phyloP scores from a whole-genome alignment of 257 asterid species.

The Leonotis leonurus region DNA sequence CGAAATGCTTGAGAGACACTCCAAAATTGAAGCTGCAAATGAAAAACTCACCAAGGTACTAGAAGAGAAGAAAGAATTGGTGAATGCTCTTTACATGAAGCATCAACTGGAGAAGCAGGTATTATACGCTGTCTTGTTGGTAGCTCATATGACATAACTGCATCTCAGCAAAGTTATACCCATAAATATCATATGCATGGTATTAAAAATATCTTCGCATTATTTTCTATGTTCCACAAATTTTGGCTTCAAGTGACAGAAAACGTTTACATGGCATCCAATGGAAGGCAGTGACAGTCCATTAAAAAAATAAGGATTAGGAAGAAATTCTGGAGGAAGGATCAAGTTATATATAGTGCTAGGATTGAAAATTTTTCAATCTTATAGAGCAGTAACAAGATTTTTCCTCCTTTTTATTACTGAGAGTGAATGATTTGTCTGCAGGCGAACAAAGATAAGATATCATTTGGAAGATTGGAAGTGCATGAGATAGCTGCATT shows the following conservation, averaged over 20 bases:
- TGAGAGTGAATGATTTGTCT: too few species aligned
- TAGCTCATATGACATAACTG: too few species aligned
- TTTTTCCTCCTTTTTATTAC: background rate
- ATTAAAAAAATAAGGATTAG: background rate
- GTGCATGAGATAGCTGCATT: slow-evolving; percentile 91
- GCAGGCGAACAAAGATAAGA: slow-evolving; percentile 92
- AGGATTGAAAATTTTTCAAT: background rate
- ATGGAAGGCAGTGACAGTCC: too few species aligned
- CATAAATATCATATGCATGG: too few species aligned
- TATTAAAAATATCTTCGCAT: too few species aligned
- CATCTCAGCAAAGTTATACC: too few species aligned
- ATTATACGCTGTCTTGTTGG: too few species aligned
- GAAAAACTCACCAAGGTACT: slow-evolving; percentile 65
- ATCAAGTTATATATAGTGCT: background rate
- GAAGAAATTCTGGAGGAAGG: background rate
- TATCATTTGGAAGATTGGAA: slow-evolving; percentile 72
- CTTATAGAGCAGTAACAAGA: background rate
- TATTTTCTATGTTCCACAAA: too few species aligned
- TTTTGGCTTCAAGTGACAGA: too few species aligned
- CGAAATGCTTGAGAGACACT: slow-evolving; percentile 59
- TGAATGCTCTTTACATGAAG: slow-evolving; percentile 65
- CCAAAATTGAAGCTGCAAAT: slow-evolving; percentile 64
- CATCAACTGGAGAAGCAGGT: slow-evolving; percentile 97
- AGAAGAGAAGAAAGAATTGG: slow-evolving; percentile 78
- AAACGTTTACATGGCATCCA: too few species aligned